Percentiles rank a stretch among this genome's conserved stretches.
Evolutionary conservation across 129 eudicot genomes (phyloP).

Genomic region (Ambrosia artemisiifolia): DNA sequence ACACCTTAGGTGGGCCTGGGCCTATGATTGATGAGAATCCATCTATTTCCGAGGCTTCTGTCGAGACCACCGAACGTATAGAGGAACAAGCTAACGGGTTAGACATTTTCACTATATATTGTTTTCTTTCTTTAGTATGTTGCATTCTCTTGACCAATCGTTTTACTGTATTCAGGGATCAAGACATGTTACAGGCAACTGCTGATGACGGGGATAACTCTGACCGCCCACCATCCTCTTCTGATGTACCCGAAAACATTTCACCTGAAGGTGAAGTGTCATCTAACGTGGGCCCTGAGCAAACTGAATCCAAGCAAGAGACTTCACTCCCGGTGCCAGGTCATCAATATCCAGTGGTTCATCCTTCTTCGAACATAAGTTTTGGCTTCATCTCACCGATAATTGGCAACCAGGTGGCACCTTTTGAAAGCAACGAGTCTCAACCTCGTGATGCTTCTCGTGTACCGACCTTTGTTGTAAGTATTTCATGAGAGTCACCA

Average conservation of each 20-base stretch:
- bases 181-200: constrained; percentile 35
- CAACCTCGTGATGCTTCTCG: constrained; percentile 67
- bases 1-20: constrained; percentile 28
- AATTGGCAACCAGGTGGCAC: constrained; percentile 47
- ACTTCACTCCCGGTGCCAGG: constrained; percentile 38
- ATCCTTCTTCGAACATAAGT: constrained; percentile 52
- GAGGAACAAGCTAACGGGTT: constrained; percentile 54
- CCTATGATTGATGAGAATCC: constrained; percentile 33
- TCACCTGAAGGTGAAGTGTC: constrained; percentile 51
- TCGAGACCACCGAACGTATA: constrained; percentile 38
- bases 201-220: constrained; percentile 39
- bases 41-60: constrained; percentile 51
- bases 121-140: background rate
- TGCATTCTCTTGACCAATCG: background rate
- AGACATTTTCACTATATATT: background rate
- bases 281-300: constrained; percentile 45
- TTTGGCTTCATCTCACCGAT: constrained; percentile 67
- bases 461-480: constrained; percentile 74
- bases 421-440: constrained; percentile 58
- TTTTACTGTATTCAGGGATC: constrained; percentile 45
- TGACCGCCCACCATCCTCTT: constrained; percentile 45
- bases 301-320: constrained; percentile 52
- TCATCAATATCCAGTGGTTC: constrained; percentile 46
- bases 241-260: constrained; percentile 38
- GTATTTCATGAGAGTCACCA: constrained; percentile 21